A percentile compares a stretch with the other conserved stretches of the same genome.
phyloP scores from a whole-genome alignment of 2,329 filamentous ascomycete species.

The Cladosporium austrohemisphaericum region DNA sequence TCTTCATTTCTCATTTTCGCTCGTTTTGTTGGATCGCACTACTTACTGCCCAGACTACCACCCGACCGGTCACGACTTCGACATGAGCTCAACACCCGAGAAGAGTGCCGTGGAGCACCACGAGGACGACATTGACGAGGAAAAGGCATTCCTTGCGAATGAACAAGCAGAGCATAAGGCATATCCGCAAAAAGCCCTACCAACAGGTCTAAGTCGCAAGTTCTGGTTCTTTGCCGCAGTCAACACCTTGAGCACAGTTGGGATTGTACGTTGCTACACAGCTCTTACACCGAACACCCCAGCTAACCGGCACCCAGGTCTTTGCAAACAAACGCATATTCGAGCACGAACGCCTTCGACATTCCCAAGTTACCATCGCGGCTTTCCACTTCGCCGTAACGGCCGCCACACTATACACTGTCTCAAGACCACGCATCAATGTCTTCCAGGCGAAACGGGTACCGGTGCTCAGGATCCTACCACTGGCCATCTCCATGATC shows the following conservation, averaged over 20 bases:
- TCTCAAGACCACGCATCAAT: slow-evolving; percentile 56
- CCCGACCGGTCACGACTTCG: background rate
- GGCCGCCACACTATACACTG: slow-evolving; percentile 58
- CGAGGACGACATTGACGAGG: background rate
- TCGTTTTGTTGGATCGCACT: background rate
- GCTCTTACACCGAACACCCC: background rate
- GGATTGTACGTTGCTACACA: slow-evolving; percentile 20
- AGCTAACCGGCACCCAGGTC: slow-evolving; percentile 45
- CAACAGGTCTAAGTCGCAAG: slow-evolving; percentile 7
- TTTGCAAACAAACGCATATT: slow-evolving; percentile 71
- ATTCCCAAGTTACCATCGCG: slow-evolving; percentile 63
- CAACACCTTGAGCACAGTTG: slow-evolving; percentile 22
- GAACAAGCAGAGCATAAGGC: slow-evolving; percentile 7
- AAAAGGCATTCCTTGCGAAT: slow-evolving; percentile 1
- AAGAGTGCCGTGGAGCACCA: slow-evolving; percentile 1
- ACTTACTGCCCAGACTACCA: background rate
- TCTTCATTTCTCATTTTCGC: slow-evolving; percentile 2
- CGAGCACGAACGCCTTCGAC: slow-evolving; percentile 57
- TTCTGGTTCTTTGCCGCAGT: slow-evolving; percentile 24
- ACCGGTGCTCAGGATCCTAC: slow-evolving; percentile 55
- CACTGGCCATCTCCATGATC: slow-evolving; percentile 64
- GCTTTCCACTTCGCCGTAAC: slow-evolving; percentile 67
- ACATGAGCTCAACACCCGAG: slow-evolving; percentile 2
- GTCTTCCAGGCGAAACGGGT: slow-evolving; percentile 59
- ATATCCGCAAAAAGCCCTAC: slow-evolving; percentile 3